Evolutionary conservation across 495 filamentous ascomycete species (phyloP).

Genomic region (Penicillium simplicissimum): DNA sequence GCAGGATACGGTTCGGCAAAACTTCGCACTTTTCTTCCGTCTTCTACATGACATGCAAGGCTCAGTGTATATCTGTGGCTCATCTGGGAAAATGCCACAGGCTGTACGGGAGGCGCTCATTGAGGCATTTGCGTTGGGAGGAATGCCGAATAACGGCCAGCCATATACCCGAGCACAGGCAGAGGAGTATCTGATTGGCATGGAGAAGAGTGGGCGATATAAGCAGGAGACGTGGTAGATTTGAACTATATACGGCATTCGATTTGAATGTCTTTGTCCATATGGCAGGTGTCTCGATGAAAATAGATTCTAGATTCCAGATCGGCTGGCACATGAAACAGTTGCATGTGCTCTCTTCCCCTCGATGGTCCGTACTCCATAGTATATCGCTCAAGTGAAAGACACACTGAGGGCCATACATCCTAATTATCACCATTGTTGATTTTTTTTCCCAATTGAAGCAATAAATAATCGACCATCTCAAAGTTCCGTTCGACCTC

Average conservation of each 20-base stretch:
- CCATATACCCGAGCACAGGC: constrained; percentile 48
- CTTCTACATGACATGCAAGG: constrained; percentile 55
- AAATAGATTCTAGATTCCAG: neutral
- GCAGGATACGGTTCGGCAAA: constrained; percentile 73
- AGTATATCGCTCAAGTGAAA: neutral
- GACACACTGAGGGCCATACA: neutral
- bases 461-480: neutral
- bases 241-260: neutral
- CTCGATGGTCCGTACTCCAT: neutral
- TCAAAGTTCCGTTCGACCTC: neutral
- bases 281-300: neutral
- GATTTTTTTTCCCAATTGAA: too few relatives aligned
- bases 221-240: constrained; percentile 77
- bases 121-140: constrained; percentile 59
- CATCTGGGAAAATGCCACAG: constrained; percentile 80
- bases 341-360: neutral
- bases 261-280: neutral
- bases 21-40: constrained; percentile 57
- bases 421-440: too few relatives aligned
- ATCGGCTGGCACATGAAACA: neutral
- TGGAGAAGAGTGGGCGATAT: constrained; percentile 71
- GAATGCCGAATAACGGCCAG: constrained; percentile 28
- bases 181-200: constrained; percentile 55
- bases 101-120: constrained; percentile 81
- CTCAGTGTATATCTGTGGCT: constrained; percentile 79